Evolutionary conservation across 116 monocot species (phyloP).

Genomic region (Zostera marina): DNA sequence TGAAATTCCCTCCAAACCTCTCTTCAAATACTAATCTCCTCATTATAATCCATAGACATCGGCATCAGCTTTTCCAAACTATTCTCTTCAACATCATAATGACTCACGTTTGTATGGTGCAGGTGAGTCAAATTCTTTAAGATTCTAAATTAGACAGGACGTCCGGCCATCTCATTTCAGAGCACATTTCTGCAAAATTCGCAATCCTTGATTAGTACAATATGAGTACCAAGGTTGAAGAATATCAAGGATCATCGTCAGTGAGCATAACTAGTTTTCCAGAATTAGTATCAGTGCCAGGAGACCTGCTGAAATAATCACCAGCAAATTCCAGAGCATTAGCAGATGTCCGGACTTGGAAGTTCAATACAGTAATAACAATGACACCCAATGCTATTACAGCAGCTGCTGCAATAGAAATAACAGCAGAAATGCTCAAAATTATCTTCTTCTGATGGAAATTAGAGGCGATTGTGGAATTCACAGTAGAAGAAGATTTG

Average conservation of each 20-base stretch:
- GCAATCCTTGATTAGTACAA: conserved; percentile 58
- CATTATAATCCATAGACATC: conserved; percentile 52
- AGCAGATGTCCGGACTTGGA: conserved; percentile 22
- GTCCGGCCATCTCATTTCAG: conserved; percentile 37
- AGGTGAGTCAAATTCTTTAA: conserved; percentile 46
- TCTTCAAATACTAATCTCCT: conserved; percentile 47
- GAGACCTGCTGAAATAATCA: conserved; percentile 37
- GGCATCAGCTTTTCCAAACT: conserved; percentile 62
- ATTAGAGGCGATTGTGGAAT: conserved; percentile 11
- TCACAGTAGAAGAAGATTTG: conserved; percentile 33
- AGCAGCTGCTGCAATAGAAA: conserved; percentile 55
- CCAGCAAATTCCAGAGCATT: conserved; percentile 22
- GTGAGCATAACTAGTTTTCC: conserved; percentile 78
- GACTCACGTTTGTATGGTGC: conserved; percentile 36
- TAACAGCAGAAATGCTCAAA: conserved; percentile 50
- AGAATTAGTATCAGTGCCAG: conserved; percentile 32
- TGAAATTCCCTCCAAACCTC: conserved; percentile 33
- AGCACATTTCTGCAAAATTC: conserved; percentile 63
- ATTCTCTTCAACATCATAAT: conserved; percentile 68
- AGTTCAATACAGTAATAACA: conserved; percentile 40
- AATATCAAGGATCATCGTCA: conserved; percentile 28
- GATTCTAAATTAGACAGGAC: conserved; percentile 44
- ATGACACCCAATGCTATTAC: conserved; percentile 47
- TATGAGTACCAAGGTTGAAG: conserved; percentile 46
- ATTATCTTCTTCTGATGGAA: conserved; percentile 59